Base-by-base conservation (phyloP, 169 alveolate genomes). In the Babesia bigemina region DNA sequence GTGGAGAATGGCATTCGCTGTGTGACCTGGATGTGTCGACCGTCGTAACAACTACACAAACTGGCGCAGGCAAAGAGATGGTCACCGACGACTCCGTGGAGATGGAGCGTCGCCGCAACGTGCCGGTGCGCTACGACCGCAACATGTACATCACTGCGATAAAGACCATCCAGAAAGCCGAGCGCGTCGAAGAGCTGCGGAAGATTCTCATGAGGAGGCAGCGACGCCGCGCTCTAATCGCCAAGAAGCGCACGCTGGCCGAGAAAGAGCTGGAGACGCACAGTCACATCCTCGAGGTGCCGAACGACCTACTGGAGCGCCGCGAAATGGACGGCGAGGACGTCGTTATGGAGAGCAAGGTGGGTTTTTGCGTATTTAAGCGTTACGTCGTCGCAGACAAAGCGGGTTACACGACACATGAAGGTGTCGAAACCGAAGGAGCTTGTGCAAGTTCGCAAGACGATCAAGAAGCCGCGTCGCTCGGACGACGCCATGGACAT, bases 121-220 rank as follows among this genome's bases (percentile, higher is more conserved):
- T 91, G 52, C 99, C 99, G 7, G 88, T 95, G 62, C 92, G 97
- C 56, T 98, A 98, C 87, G 97, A 98, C 91, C 93, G 99, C 70
- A 94, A 95, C 70, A 61, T 96, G 67, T 94, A 94, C 86, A 95
- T 96, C 42, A 95, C 96, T 81, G 97, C 99, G 33, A 95, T 98
- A 63, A 94, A 95, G 91, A 99, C 99, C 10, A 97, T 97, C 95
- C 95, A 96, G 88, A 89, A 88, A 84, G 92, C 98, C 56, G 98
- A 97, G 44, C 91, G 94, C 69, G 95, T 98, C 21, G 95, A 95
- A 86, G 92, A 90, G 79, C 85, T 86, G 28, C 92, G 98, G 77
- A 95, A 95, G 86, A 86, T 92, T 26, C 57, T 82, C 19, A 61
- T 82, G 47, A n/a, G 66, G 16, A 44, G 65, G 45, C 70, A 73